These are phyloP conservation scores for Psilocybe azurescens DNA, from an alignment of 768 basidiomycete genomes.

Conservation along the genomic window DNA sequence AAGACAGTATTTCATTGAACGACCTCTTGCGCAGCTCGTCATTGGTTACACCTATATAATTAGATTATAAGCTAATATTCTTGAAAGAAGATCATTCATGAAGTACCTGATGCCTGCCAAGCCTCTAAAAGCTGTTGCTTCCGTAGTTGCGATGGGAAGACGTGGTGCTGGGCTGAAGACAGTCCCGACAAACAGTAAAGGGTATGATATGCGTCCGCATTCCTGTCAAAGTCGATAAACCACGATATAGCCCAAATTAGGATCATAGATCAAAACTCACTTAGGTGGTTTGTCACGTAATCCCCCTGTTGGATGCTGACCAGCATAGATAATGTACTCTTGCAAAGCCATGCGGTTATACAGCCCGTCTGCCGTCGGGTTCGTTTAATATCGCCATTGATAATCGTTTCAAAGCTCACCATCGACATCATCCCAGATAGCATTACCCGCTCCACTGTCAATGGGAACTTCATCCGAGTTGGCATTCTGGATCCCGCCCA, in stretches of 20 bases:
- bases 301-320: constrained; percentile 86
- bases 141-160: constrained; percentile 49
- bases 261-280: constrained; percentile 42
- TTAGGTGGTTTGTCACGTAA: constrained; percentile 96
- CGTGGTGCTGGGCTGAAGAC: constrained; percentile 84
- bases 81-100: not conserved
- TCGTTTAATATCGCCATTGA: constrained; percentile 4
- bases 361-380: constrained; percentile 41
- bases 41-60: constrained; percentile 17
- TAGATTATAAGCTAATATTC: not conserved
- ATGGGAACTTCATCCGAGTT: constrained; percentile 33
- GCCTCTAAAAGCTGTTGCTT: constrained; percentile 22
- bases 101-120: constrained; percentile 25
- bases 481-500: constrained; percentile 41
- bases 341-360: constrained; percentile 78
- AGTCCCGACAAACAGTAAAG: constrained; percentile 91
- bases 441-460: constrained; percentile 23
- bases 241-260: not conserved
- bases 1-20: constrained; percentile 32
- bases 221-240: constrained; percentile 42
- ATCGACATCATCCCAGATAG: constrained; percentile 74
- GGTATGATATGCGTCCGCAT: constrained; percentile 95
- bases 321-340: constrained; percentile 85
- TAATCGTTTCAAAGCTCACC: constrained; percentile 36
- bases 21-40: constrained; percentile 26